Base-by-base conservation (phyloP, 2,329 filamentous ascomycete species). In the Xylariaceae sp. region DNA sequence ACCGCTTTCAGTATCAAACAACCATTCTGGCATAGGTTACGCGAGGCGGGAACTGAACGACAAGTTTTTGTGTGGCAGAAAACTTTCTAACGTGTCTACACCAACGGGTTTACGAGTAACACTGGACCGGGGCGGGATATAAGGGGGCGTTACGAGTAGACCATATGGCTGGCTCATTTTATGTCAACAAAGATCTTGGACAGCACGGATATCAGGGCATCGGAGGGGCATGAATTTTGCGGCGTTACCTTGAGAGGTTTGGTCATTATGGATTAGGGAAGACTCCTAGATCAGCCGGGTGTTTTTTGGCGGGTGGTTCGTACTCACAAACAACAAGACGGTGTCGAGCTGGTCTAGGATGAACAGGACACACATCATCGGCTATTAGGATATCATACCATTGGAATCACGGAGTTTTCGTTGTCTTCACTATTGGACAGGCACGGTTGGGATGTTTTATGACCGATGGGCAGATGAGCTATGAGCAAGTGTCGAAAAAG, bases 71-170 rank as follows among this genome's bases (percentile, higher is more conserved):
- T 52, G 70, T 68, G 41, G 76, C 70, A 7, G 66, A 69, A 2
- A 73, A 76, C 48, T 76, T 76, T 43, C 67, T 68, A 41, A 64
- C 67, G 50, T 45, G n/a, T n/a, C n/a, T 72, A 40, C 76, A 75
- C 59, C 68, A 63, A 60, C 63, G 40, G 70, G 66, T 50, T 50
- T 76, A 45, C 71, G 70, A 29, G 57, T 71, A 48, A 60, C 72
- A 75, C 43, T 76, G 71, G 75, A 66, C 70, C 21, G 61, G n/a
- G n/a, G 59, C 20, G 60, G 63, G 16, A 63, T 66, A 7, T 51
- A 63, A 19, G 59, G 9, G 62, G 49, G 65, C 64, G 45, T 58
- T 70, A 44, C 54, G 64, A 19, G 61, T 64, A 43, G 63, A 70
- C 43, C 60, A 66, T 56, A 48, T 64, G 20, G 68, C 62, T 20